Percentiles rank a stretch among this genome's conserved stretches.
These are phyloP conservation scores for Ceratobasidium sp. DNA, from an alignment of 1,284 basidiomycete species.

Conservation along the genomic window DNA sequence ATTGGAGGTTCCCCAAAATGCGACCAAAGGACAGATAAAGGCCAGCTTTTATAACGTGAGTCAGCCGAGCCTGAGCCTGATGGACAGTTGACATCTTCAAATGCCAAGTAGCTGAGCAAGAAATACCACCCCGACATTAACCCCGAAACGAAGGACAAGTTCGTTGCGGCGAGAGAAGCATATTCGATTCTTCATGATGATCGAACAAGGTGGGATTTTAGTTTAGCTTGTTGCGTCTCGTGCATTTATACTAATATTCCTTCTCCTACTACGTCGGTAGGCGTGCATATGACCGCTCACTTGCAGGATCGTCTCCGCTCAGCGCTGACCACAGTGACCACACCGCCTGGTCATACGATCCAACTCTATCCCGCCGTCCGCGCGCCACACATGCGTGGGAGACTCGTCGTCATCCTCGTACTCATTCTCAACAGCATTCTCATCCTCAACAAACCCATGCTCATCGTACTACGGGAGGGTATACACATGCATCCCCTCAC, in stretches of 20 bases:
- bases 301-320: neutral
- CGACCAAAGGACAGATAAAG: slow-evolving; percentile 52
- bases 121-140: slow-evolving; percentile 51
- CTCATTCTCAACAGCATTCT: slow-evolving; percentile 10
- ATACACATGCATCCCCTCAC: slow-evolving; percentile 32
- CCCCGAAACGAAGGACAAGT: slow-evolving; percentile 37
- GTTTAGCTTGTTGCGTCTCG: neutral
- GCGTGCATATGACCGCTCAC: slow-evolving; percentile 39
- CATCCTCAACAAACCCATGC: slow-evolving; percentile 16
- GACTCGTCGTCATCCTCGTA: slow-evolving; percentile 16
- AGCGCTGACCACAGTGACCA: neutral
- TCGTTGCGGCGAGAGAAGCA: slow-evolving; percentile 39
- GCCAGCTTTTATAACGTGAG: slow-evolving; percentile 53
- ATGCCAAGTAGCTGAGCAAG: slow-evolving; percentile 49
- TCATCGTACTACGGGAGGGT: neutral
- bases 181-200: slow-evolving; percentile 40
- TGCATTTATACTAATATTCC: neutral
- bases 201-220: slow-evolving; percentile 28
- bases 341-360: slow-evolving; percentile 20
- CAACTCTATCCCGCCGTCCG: slow-evolving; percentile 33
- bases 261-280: slow-evolving; percentile 11
- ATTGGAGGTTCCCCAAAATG: slow-evolving; percentile 47
- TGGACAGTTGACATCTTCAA: neutral
- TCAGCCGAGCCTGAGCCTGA: slow-evolving; percentile 1
- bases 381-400: slow-evolving; percentile 42